These are phyloP conservation scores for Epichloe aotearoae DNA, from an alignment of 2,329 filamentous ascomycete species.

Conservation along the genomic window DNA sequence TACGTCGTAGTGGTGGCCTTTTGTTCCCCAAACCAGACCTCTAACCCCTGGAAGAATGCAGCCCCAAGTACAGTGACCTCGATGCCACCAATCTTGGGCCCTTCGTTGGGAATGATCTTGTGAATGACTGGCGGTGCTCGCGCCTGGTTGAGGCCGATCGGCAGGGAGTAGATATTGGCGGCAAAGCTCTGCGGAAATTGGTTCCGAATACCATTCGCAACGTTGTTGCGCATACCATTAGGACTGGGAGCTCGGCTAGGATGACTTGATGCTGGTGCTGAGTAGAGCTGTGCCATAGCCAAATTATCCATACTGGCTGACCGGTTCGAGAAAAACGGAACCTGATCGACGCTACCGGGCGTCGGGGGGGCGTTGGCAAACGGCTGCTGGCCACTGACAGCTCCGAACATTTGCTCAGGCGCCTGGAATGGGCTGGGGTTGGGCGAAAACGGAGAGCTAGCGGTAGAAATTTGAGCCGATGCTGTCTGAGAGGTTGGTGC, in stretches of 20 bases:
- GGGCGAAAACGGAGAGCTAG: slow-evolving; percentile 42
- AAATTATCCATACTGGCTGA: slow-evolving; percentile 54
- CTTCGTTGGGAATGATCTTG: slow-evolving; percentile 72
- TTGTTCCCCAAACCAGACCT: slow-evolving; percentile 68
- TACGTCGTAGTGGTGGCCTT: slow-evolving; percentile 60
- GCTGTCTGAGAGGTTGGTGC: slow-evolving; percentile 24
- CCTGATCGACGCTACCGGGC: slow-evolving; percentile 50
- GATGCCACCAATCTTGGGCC: slow-evolving; percentile 69
- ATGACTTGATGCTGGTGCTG: slow-evolving; percentile 58
- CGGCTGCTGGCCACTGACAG: slow-evolving; percentile 23
- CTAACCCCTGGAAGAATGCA: slow-evolving; percentile 61
- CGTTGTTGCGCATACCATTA: slow-evolving; percentile 34
- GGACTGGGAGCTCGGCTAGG: slow-evolving; percentile 71
- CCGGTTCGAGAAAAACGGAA: slow-evolving; percentile 42
- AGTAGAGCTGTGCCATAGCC: slow-evolving; percentile 51
- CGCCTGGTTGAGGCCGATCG: slow-evolving; percentile 35
- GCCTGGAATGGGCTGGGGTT: slow-evolving; percentile 30
- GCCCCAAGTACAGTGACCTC: slow-evolving; percentile 78
- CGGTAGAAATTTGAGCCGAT: slow-evolving; percentile 23
- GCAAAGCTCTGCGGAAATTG: slow-evolving; percentile 35
- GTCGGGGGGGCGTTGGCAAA: slow-evolving; percentile 53
- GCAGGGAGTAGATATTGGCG: slow-evolving; percentile 36
- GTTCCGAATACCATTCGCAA: slow-evolving; percentile 26
- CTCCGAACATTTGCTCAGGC: slow-evolving; percentile 32
- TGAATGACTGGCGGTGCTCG: slow-evolving; percentile 49